These are phyloP conservation scores for Linaria vulgaris DNA, from an alignment of 257 asterid species.

Conservation along the genomic window DNA sequence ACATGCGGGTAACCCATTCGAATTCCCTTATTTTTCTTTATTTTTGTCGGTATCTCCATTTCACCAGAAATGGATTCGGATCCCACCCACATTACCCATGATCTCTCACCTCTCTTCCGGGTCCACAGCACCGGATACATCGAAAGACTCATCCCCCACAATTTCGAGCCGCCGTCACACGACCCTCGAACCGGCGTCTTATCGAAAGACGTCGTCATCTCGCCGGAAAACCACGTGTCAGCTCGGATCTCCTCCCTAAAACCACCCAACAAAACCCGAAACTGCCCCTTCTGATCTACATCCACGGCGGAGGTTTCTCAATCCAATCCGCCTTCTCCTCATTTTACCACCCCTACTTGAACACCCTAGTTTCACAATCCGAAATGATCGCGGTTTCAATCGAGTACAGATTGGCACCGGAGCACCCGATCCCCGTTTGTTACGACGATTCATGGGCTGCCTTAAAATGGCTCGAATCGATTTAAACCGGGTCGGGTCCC, in stretches of 20 bases:
- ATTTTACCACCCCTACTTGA: conserved; percentile 42
- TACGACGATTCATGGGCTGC: conserved; percentile 65
- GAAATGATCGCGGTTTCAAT: conserved; percentile 52
- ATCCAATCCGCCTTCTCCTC: conserved; percentile 63
- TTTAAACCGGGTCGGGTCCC: conserved; percentile 37
- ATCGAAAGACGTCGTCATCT: conserved; percentile 51
- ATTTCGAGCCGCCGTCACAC: conserved; percentile 26
- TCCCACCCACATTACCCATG: conserved; percentile 14
- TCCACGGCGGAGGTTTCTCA: conserved; percentile 80
- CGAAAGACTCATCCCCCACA: conserved; percentile 25
- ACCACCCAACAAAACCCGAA: conserved; percentile 18
- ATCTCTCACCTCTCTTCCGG: conserved; percentile 22
- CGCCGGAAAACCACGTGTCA: conserved; percentile 43
- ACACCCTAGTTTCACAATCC: conserved; percentile 46
- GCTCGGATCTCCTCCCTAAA: conserved; percentile 70
- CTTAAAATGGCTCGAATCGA: conserved; percentile 53
- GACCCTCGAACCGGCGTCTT: conserved; percentile 45
- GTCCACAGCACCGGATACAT: conserved; percentile 35
- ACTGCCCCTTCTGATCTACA: conserved; percentile 62
- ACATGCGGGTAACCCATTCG: too few relatives aligned
- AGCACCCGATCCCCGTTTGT: conserved; percentile 62
- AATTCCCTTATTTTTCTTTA: too few relatives aligned
- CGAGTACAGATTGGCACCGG: conserved; percentile 75
- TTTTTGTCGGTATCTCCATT: too few relatives aligned
- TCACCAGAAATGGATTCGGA: too few relatives aligned